These are phyloP conservation scores for Pharus latifolius DNA, from an alignment of 176 grass and related monocot genomes.

Conservation along the genomic window DNA sequence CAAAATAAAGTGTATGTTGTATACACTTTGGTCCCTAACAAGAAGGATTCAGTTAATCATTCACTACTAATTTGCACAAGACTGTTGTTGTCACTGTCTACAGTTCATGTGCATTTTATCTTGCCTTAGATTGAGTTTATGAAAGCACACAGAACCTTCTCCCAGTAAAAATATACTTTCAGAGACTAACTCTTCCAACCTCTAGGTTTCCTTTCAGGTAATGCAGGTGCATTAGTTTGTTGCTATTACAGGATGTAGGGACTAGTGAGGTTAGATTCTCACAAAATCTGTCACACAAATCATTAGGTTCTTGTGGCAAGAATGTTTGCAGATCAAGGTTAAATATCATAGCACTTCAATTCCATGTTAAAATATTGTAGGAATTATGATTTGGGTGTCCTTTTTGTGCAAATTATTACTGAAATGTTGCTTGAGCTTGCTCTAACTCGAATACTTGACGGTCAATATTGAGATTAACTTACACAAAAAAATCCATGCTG, in stretches of 20 bases:
- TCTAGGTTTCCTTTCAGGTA: not conserved
- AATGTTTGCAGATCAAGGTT: not conserved
- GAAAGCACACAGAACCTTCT: not conserved
- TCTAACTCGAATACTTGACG: no score
- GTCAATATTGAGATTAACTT: no score
- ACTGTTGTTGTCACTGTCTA: not conserved
- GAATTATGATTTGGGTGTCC: not conserved
- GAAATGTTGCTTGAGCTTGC: no score
- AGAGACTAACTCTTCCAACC: not conserved
- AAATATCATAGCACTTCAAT: not conserved
- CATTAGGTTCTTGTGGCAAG: no score
- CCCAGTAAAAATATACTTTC: not conserved
- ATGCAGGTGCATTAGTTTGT: not conserved
- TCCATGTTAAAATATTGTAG: not conserved
- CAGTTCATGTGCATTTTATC: not conserved
- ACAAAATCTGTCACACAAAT: no score
- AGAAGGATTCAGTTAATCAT: not conserved
- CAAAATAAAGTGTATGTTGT: not conserved
- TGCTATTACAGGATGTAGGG: no score
- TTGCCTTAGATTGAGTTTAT: not conserved
- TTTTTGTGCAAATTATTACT: conserved; percentile 1
- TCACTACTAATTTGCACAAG: not conserved
- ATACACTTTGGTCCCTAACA: not conserved
- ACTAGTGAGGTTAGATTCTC: no score
- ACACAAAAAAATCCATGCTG: no score